phyloP scores from a whole-genome alignment of 1,284 basidiomycete genomes.

The Fomitopsis pinicola region DNA sequence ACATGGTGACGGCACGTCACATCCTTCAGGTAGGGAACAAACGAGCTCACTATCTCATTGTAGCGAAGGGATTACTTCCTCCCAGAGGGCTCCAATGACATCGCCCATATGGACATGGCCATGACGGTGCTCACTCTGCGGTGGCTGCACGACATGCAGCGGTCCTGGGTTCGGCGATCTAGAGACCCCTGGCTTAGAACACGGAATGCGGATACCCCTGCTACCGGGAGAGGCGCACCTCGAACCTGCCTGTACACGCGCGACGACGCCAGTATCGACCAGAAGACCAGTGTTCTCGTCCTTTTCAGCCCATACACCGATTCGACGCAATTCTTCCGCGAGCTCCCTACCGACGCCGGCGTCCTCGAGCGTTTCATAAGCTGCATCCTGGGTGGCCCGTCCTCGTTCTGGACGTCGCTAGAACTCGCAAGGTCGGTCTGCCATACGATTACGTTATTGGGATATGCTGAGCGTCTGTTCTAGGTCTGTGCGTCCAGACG shows the following conservation, averaged over 20 bases:
- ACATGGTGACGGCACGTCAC: no score
- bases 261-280: background rate
- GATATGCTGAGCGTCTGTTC: no score
- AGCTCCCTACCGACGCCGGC: background rate
- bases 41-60: no score
- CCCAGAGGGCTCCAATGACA: background rate
- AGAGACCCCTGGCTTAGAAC: background rate
- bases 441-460: no score
- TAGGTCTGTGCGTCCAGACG: no score
- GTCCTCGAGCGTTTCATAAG: background rate
- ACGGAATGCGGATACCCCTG: no score
- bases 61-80: background rate
- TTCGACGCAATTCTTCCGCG: background rate
- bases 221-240: background rate
- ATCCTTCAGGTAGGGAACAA: no score
- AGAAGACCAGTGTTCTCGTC: background rate
- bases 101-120: background rate
- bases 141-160: no score
- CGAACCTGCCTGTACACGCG: background rate
- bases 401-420: background rate
- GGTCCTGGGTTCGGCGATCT: no score
- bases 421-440: no score
- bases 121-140: background rate
- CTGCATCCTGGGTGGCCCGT: background rate
- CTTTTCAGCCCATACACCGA: background rate